Percentiles rank a stretch among this genome's conserved stretches.
phyloP scores from a whole-genome alignment of 2,329 filamentous ascomycete genomes.

The Fusarium caatingaense region DNA sequence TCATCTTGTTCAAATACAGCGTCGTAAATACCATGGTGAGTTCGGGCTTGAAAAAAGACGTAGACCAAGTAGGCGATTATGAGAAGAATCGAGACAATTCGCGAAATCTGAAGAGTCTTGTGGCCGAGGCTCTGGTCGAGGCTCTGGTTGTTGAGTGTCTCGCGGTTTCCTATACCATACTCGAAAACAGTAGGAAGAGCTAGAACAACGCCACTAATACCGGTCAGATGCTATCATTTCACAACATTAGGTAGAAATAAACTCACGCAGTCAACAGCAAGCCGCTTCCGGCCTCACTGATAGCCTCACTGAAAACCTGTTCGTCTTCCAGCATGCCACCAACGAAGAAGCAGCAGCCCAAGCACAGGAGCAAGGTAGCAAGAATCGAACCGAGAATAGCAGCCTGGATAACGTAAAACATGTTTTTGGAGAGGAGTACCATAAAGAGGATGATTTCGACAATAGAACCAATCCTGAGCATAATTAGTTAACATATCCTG shows the following conservation, averaged over 20 bases:
- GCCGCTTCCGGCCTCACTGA: conserved; percentile 83
- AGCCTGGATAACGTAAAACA: conserved; percentile 80
- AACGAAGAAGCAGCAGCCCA: conserved; percentile 83
- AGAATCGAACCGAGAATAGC: conserved; percentile 87
- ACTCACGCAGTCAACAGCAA: conserved; percentile 81
- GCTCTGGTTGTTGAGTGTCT: conserved; percentile 45
- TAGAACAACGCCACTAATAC: conserved; percentile 50
- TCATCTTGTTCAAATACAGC: conserved; percentile 79
- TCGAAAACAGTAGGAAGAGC: conserved; percentile 67
- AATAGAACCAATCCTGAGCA: conserved; percentile 70
- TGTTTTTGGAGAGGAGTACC: conserved; percentile 69
- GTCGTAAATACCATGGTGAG: conserved; percentile 81
- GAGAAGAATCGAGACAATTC: conserved; percentile 76
- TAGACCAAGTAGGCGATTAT: conserved; percentile 75
- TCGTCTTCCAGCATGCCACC: conserved; percentile 76
- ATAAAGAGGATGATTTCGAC: conserved; percentile 89
- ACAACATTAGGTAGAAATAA: conserved; percentile 14
- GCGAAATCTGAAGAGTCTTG: conserved; percentile 74
- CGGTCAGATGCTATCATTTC: conserved; percentile 46
- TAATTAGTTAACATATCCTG: not conserved
- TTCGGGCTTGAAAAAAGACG: conserved; percentile 79
- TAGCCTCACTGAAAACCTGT: conserved; percentile 77
- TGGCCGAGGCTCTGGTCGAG: conserved; percentile 61
- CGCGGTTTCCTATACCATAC: conserved; percentile 54
- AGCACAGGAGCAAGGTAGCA: conserved; percentile 82